Percentiles rank a stretch among this genome's conserved stretches.
phyloP scores from a whole-genome alignment of 202 grass and related monocot species.

The Digitaria exilis region DNA sequence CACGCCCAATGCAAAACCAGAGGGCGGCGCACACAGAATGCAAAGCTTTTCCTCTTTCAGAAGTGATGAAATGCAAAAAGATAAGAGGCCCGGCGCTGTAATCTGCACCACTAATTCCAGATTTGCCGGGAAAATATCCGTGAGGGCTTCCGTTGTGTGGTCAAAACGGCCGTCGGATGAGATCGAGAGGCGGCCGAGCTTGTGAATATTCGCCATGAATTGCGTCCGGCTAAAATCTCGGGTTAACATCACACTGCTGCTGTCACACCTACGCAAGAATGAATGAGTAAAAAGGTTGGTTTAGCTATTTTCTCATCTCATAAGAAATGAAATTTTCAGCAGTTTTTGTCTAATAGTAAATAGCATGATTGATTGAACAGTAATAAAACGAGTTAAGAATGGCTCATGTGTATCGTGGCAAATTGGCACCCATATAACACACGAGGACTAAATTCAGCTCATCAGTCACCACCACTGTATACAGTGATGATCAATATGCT shows the following conservation, averaged over 20 bases:
- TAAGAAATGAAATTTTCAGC: background rate
- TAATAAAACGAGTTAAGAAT: background rate
- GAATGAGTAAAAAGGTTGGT: background rate
- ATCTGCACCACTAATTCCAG: conserved; percentile 45
- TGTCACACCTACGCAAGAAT: conserved; percentile 14
- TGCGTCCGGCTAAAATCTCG: conserved; percentile 32
- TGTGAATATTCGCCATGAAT: conserved; percentile 5
- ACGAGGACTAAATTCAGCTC: background rate
- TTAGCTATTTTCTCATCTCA: background rate
- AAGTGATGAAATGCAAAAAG: background rate
- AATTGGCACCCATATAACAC: background rate
- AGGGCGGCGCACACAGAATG: conserved; percentile 36
- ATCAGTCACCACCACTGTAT: background rate
- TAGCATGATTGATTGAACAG: background rate
- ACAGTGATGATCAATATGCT: background rate
- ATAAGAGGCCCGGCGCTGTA: background rate
- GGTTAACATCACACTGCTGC: conserved; percentile 24
- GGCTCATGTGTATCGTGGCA: background rate
- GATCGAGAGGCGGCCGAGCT: background rate
- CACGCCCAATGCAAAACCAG: background rate
- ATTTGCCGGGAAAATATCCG: conserved; percentile 49
- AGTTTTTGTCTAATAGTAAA: background rate
- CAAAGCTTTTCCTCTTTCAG: background rate
- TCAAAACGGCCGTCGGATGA: conserved; percentile 20
- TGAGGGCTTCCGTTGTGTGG: conserved; percentile 13